phyloP scores from a whole-genome alignment of 495 filamentous ascomycete genomes.

The Hyaloscypha hepaticicola region DNA sequence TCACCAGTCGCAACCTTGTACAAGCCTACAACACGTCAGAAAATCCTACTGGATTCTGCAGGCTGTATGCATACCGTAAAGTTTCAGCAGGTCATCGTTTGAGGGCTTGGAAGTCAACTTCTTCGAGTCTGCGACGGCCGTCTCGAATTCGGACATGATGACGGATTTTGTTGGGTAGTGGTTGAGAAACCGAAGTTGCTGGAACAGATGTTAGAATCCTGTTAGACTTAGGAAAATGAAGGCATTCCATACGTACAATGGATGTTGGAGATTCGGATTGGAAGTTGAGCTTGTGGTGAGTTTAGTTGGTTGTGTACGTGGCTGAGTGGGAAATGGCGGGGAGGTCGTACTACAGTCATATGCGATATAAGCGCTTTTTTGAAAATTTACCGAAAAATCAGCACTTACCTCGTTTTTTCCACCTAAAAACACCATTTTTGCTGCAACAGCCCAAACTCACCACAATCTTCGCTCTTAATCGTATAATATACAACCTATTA shows the following conservation, averaged over 20 bases:
- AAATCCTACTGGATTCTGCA: not conserved
- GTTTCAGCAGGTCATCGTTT: constrained; percentile 52
- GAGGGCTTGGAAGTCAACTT: constrained; percentile 61
- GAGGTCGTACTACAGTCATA: too few relatives aligned
- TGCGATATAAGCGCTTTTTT: too few relatives aligned
- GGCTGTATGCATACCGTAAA: constrained; percentile 33
- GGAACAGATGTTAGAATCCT: not conserved
- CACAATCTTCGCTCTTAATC: too few relatives aligned
- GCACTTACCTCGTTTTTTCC: too few relatives aligned
- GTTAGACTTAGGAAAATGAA: not conserved
- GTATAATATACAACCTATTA: too few relatives aligned
- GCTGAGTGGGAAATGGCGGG: not conserved
- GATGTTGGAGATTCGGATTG: not conserved
- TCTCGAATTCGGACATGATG: constrained; percentile 44
- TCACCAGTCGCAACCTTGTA: constrained; percentile 54
- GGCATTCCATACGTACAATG: not conserved
- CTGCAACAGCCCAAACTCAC: too few relatives aligned
- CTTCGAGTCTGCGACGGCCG: constrained; percentile 61
- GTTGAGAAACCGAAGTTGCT: not conserved
- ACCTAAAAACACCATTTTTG: too few relatives aligned
- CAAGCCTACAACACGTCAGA: constrained; percentile 37
- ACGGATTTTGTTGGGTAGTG: not conserved
- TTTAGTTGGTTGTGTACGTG: not conserved
- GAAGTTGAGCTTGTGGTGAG: not conserved
- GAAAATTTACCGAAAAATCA: too few relatives aligned